phyloP scores from a whole-genome alignment of 2,329 filamentous ascomycete genomes.

The Pseudogymnoascus sp. region DNA sequence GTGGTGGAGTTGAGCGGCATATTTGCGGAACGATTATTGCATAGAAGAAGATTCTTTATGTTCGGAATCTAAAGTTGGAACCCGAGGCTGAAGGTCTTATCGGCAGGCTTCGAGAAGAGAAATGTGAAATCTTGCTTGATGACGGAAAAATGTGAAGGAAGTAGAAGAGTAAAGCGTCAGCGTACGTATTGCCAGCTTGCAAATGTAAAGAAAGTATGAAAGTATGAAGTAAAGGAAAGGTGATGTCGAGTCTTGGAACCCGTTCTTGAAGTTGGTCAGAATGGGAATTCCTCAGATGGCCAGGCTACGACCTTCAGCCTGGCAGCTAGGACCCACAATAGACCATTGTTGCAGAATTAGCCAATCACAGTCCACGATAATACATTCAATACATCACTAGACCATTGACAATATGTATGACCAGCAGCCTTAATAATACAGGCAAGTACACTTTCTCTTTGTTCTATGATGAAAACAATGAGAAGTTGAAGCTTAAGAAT shows the following conservation, averaged over 20 bases:
- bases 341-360: background rate
- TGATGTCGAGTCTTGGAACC: background rate
- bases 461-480: background rate
- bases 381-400: background rate
- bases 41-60: constrained; percentile 4
- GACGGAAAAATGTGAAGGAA: background rate
- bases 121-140: constrained; percentile 2
- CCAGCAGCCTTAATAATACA: background rate
- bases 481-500: background rate
- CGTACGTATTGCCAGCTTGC: background rate
- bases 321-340: background rate
- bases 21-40: background rate
- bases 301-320: constrained; percentile 1
- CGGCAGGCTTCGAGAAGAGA: background rate
- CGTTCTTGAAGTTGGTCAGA: background rate
- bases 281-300: background rate
- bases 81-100: background rate
- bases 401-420: constrained; percentile 5
- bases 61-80: background rate
- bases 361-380: background rate
- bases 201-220: background rate
- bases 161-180: background rate
- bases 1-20: constrained; percentile 6
- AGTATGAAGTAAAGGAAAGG: background rate
- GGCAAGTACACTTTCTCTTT: background rate